Evolutionary conservation across 768 basidiomycete species (phyloP).

Genomic region (Leccinum aurantiacum): DNA sequence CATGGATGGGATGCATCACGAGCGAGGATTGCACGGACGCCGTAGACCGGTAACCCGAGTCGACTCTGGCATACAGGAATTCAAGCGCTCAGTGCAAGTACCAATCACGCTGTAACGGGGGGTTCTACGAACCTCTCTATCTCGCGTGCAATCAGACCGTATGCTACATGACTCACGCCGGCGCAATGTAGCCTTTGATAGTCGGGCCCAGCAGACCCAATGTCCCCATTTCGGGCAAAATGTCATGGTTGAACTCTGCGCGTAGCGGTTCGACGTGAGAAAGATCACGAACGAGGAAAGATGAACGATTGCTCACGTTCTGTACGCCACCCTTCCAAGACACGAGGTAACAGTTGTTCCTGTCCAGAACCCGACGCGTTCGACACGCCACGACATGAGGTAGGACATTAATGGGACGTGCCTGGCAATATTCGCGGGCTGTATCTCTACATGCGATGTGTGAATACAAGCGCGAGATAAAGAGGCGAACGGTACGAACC

Average conservation of each 20-base stretch:
- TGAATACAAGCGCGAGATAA: constrained; percentile 2
- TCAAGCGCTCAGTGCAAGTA: background rate
- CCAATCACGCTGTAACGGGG: background rate
- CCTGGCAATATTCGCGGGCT: constrained; percentile 79
- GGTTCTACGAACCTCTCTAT: constrained; percentile 69
- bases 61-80: constrained; percentile 55
- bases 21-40: constrained; percentile 95
- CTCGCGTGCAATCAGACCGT: constrained; percentile 91
- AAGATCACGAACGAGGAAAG: background rate
- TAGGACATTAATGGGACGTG: constrained; percentile 28
- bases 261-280: background rate
- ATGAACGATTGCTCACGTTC: constrained; percentile 55
- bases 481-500: constrained; percentile 45
- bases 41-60: constrained; percentile 94
- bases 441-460: constrained; percentile 57
- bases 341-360: constrained; percentile 83
- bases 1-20: constrained; percentile 92
- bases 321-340: constrained; percentile 84
- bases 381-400: constrained; percentile 1
- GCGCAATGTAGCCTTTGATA: constrained; percentile 92
- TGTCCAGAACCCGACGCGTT: constrained; percentile 31
- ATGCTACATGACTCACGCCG: constrained; percentile 87
- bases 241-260: constrained; percentile 71
- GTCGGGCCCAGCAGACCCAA: constrained; percentile 91
- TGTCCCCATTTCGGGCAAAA: constrained; percentile 89